Evolutionary conservation across 75 land plant species (phyloP).

Genomic region (Sequoiadendron giganteum): DNA sequence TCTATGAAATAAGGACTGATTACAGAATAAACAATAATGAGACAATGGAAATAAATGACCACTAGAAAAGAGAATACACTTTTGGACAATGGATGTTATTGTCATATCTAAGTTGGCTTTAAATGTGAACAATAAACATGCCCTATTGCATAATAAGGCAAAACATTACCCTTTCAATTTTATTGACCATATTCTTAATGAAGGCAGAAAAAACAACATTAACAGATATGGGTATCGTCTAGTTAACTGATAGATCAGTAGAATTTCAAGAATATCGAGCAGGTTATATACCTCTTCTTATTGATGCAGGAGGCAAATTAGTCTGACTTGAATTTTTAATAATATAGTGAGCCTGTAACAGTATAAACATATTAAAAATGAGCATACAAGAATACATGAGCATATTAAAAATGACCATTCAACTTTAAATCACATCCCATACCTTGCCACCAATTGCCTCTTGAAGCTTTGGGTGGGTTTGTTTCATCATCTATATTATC

Average conservation of each 20-base stretch:
- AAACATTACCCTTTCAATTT: neutral
- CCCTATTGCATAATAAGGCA: neutral
- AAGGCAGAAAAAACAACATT: neutral
- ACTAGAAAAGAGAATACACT: too few relatives aligned
- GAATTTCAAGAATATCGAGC: neutral
- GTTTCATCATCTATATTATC: neutral
- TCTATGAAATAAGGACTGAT: neutral
- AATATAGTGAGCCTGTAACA: neutral
- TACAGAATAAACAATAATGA: neutral
- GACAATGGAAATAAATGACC: too few relatives aligned
- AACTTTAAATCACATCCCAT: neutral
- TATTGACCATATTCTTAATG: neutral
- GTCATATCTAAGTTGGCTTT: neutral
- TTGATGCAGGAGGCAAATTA: neutral
- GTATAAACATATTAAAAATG: neutral
- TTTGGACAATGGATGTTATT: neutral
- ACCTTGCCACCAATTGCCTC: constrained; percentile 14
- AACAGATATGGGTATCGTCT: neutral
- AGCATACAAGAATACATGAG: neutral
- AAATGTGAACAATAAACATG: neutral
- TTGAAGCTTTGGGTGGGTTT: constrained; percentile 2
- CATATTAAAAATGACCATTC: neutral
- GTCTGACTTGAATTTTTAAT: neutral
- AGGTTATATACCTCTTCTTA: constrained; percentile 4
- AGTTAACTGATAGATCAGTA: neutral